Evolutionary conservation across 352 stramenopile species (phyloP), one percentile per base, ranked within the genome.

Genomic region (Globisporangium rhizosaccharum): DNA sequence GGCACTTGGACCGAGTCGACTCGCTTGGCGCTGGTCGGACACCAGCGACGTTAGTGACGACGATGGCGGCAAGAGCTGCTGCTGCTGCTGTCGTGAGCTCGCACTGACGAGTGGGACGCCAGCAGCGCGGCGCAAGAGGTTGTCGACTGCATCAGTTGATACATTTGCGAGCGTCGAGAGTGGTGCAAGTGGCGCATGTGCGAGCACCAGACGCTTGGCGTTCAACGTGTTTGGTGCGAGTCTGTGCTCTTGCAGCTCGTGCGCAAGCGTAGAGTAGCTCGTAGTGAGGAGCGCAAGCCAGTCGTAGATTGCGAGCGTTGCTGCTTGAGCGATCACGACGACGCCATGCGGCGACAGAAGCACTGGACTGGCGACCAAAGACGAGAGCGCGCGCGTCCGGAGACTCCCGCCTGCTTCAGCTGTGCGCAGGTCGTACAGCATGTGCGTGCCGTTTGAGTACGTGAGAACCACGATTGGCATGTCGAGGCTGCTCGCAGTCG

Each of bases 351-450:
- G 52, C 14, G 44, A 64, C 1, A 18, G 57, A 7, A 64, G 58
- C 10, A 55, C 28, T 18, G 41, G 25, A 33, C 0, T 20, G 10
- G 44, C 44, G 20, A 10, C 6, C 11, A 28, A 14, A 15, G 36
- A 44, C 8, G 12, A 42, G 12, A 25, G 7, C 26, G 53, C 58
- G 18, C 52, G 50, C 12, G 61, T 64, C 5, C 63, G 58, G 2
- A 87, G 49, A 53, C 72, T 84, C 12, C 65, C 68, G 20, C 84
- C 71, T 0, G 75, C 77, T 17, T 75, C 65, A 11, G 66, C 75
- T 4, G 56, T 72, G 44, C 74, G 71, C 18, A 76, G 55, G 25
- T 89, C 73, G 53, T 81, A 81, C 1, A 86, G 52, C 52, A 86
- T 33, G 14, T 67, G 51, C 28, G 72, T 73, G 7, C 77, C 77